phyloP scores from a whole-genome alignment of 176 grass and related monocot species.

The Carex pumila region DNA sequence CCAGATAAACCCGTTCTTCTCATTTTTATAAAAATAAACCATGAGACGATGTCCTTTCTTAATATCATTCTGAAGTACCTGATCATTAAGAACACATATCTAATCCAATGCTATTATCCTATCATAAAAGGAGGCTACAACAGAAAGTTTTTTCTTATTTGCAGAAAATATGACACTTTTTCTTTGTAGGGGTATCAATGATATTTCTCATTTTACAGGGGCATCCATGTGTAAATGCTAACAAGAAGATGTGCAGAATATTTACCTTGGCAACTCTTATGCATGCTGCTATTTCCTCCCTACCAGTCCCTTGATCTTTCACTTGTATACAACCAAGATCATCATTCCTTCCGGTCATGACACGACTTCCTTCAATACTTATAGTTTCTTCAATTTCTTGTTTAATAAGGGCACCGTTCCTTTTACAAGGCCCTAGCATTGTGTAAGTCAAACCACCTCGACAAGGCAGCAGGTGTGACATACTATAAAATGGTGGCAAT shows the following conservation, averaged over 20 bases:
- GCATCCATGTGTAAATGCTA: neutral
- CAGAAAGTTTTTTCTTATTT: neutral
- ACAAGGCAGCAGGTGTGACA: constrained; percentile 55
- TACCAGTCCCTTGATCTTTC: constrained; percentile 71
- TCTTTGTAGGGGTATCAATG: neutral
- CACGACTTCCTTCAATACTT: constrained; percentile 57
- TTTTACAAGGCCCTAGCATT: constrained; percentile 48
- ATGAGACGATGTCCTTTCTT: neutral
- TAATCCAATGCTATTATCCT: neutral
- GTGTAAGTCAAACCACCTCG: constrained; percentile 49
- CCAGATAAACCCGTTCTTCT: neutral
- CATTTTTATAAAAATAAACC: neutral
- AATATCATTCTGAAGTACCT: neutral
- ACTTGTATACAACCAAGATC: constrained; percentile 73
- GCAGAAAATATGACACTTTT: neutral
- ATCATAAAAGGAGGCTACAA: neutral
- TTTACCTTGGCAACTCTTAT: constrained; percentile 87
- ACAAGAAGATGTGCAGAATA: neutral
- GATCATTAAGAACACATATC: neutral
- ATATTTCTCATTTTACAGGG: neutral
- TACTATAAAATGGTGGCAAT: constrained; percentile 80
- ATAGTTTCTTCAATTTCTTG: constrained; percentile 47
- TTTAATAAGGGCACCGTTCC: constrained; percentile 31
- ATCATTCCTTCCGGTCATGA: constrained; percentile 67
- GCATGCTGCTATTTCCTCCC: constrained; percentile 89